Percentiles rank a stretch among this genome's conserved stretches.
phyloP scores from a whole-genome alignment of 129 eudicot species.

The Silybum marianum region DNA sequence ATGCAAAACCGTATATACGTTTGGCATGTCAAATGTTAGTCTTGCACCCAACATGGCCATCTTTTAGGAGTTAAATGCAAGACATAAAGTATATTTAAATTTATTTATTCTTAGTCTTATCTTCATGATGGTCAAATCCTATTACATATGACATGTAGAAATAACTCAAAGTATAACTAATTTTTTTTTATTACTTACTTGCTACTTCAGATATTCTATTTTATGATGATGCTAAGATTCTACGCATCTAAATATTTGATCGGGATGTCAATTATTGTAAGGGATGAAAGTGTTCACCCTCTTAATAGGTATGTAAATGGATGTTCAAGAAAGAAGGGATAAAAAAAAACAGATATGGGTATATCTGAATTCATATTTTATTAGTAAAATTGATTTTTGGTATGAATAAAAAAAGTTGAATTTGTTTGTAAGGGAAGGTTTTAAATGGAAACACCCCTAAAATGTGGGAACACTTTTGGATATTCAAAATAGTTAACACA shows the following conservation, averaged over 20 bases:
- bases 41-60: not conserved
- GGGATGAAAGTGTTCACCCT: not conserved
- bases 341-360: too few species aligned
- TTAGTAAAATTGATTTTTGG: too few species aligned
- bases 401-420: too few species aligned
- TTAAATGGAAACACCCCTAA: too few species aligned
- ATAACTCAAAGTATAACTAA: not conserved
- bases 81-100: not conserved
- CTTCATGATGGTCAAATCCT: not conserved
- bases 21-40: not conserved
- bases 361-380: too few species aligned
- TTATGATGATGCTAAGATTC: not conserved
- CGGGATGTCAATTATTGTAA: not conserved
- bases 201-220: not conserved
- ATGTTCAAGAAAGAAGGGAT: not conserved
- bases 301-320: not conserved
- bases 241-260: not conserved
- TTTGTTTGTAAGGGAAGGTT: too few species aligned
- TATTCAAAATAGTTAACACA: too few species aligned
- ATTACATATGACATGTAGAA: not conserved
- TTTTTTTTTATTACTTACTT: not conserved
- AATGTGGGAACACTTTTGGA: too few species aligned
- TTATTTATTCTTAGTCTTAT: not conserved
- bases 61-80: too few species aligned
- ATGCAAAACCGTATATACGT: too few species aligned